Evolutionary conservation across 2,329 filamentous ascomycete species (phyloP).

Genomic region (Xylaria sp.): DNA sequence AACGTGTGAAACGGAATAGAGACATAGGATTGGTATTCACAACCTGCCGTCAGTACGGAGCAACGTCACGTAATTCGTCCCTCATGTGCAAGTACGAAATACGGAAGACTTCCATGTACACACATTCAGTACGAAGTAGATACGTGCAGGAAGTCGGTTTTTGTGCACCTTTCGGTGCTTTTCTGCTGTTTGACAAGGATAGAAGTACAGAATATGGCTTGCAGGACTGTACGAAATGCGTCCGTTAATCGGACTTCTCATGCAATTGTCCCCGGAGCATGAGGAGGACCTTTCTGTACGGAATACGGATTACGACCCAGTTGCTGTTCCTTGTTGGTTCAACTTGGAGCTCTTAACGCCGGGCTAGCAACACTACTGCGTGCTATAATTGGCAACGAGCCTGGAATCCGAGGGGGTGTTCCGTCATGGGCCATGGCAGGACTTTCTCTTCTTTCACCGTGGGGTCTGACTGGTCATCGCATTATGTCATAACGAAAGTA

Average conservation of each 20-base stretch:
- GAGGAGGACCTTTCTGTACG: too few species aligned
- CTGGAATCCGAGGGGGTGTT: neutral
- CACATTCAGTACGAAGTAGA: too few species aligned
- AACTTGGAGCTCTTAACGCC: neutral
- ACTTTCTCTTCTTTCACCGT: neutral
- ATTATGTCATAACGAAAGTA: neutral
- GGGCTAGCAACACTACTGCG: neutral
- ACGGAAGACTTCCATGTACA: too few species aligned
- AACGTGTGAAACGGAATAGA: neutral
- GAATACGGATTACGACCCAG: neutral
- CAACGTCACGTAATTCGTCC: too few species aligned
- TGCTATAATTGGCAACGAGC: neutral
- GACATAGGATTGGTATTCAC: too few species aligned
- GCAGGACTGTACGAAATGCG: neutral
- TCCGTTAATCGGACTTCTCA: neutral
- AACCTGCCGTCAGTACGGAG: too few species aligned
- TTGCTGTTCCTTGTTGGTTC: neutral
- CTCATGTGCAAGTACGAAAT: too few species aligned
- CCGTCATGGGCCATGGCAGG: neutral
- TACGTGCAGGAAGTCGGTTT: too few species aligned
- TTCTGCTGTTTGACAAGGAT: too few species aligned
- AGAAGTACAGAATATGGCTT: neutral
- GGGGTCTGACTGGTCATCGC: neutral
- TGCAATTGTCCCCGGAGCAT: neutral
- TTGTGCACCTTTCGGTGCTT: too few species aligned